phyloP scores from a whole-genome alignment of 371 early-diverging fungal genomes.

The Mortierella sp. region DNA sequence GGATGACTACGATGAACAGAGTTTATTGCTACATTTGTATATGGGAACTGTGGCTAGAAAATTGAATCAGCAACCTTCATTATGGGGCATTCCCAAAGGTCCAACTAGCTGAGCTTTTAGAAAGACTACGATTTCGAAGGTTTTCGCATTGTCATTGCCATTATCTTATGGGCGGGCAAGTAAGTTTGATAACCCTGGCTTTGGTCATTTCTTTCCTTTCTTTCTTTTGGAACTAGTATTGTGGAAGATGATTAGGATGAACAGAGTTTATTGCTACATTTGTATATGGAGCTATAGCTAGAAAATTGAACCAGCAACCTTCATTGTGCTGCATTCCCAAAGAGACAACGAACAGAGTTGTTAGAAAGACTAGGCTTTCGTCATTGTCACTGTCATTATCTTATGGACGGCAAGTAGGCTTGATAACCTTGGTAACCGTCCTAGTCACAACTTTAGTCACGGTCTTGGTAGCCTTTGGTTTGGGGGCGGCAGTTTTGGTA shows the following conservation, averaged over 20 bases:
- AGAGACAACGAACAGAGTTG: too few relatives aligned
- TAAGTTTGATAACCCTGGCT: neutral
- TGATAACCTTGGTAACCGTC: neutral
- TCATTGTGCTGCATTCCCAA: neutral
- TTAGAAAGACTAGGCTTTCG: too few relatives aligned
- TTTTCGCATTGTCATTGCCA: too few relatives aligned
- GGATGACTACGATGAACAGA: neutral
- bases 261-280: too few relatives aligned
- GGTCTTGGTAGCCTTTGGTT: neutral
- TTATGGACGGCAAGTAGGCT: neutral
- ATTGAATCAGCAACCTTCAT: neutral
- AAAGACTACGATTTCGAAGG: too few relatives aligned
- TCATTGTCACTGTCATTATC: too few relatives aligned
- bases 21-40: too few relatives aligned
- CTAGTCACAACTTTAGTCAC: neutral
- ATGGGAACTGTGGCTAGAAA: neutral
- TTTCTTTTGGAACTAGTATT: neutral
- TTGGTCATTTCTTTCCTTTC: neutral
- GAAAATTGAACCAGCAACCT: conserved; percentile 1
- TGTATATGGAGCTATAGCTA: too few relatives aligned
- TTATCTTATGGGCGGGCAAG: neutral
- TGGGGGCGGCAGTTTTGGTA: neutral
- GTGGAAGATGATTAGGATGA: neutral
- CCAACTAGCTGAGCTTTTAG: too few relatives aligned
- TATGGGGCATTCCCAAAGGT: neutral